Evolutionary conservation across 257 asterid genomes (phyloP), one percentile per base, ranked within the genome.

Genomic region (Nicotiana sylvestris): DNA sequence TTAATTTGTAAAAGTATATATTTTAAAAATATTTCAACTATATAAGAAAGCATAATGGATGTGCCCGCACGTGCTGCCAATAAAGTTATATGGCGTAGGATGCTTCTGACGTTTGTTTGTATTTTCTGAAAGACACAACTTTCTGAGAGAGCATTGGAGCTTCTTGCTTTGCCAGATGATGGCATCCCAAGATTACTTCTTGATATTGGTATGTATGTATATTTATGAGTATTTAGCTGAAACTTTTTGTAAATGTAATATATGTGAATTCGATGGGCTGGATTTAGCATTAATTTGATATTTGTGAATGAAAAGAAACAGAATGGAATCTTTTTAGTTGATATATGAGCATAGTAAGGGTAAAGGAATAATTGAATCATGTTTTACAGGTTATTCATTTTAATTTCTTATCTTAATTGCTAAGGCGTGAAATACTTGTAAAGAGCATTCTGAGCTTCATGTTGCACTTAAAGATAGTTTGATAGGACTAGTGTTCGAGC

Each of bases 91-190:
- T 30, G 39, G 2, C 7, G 0, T 16, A 4, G 25, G 61, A 72
- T 46, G 61, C 13, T 72, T 74, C 62, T 74, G 43, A 74, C 2
- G 0, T 74, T 11, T 74, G 80, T 27, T 27, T 74, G 62, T 49
- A 25, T 74, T 49, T 27, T 6, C 0, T 49, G 61, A 46, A 74
- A 95, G 99, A 97, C 98, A 11, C 89, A 89, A 87, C 93, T 96
- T 81, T 86, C 98, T 4, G 95, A 94, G 84, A 92, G 99, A 89
- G 99, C 99, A 8, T 13, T 96, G 89, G 98, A 94, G 91, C 95
- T 96, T 85, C 97, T 96, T 62, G 97, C 93, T 10, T 87, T 96
- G 85, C 98, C 98, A 32, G 91, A 92, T 51, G 98, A 96, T 64
- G 94, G 87, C 15, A 86, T 93, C 57, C 97, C 99, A 32, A 89